These are phyloP conservation scores for Brassica nigra DNA, from an alignment of 345 rosid genomes.

Conservation along the genomic window DNA sequence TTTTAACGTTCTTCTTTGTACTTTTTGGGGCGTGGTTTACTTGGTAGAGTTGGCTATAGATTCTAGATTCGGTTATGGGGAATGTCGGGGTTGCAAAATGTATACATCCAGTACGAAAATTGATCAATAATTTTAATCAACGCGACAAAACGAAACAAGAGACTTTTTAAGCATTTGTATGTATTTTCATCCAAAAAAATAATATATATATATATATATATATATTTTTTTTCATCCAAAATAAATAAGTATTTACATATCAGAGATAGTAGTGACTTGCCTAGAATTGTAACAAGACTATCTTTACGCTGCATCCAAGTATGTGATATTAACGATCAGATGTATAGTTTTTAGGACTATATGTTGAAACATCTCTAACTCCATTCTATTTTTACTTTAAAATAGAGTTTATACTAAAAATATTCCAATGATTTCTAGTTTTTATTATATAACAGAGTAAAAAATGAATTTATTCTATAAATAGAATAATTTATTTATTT, in stretches of 20 bases:
- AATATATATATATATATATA: too few species aligned
- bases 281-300: background rate
- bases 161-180: background rate
- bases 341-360: too few species aligned
- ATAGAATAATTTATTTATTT: too few species aligned
- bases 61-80: slow-evolving; percentile 11
- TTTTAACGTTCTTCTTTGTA: slow-evolving; percentile 37
- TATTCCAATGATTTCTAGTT: too few species aligned
- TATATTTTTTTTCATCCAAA: too few species aligned
- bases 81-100: background rate
- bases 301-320: background rate
- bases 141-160: background rate
- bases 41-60: slow-evolving; percentile 31
- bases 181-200: background rate
- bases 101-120: background rate
- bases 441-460: too few species aligned
- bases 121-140: background rate
- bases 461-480: too few species aligned
- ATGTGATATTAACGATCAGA: background rate
- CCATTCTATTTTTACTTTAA: too few species aligned
- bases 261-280: background rate
- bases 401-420: too few species aligned
- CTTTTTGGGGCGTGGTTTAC: slow-evolving; percentile 27
- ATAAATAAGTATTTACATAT: background rate
- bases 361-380: too few species aligned